A percentile compares a stretch with the other conserved stretches of the same genome.
Conservation (phyloP, 2,329 filamentous ascomycete species). For the Apiospora pterosperma region DNA sequence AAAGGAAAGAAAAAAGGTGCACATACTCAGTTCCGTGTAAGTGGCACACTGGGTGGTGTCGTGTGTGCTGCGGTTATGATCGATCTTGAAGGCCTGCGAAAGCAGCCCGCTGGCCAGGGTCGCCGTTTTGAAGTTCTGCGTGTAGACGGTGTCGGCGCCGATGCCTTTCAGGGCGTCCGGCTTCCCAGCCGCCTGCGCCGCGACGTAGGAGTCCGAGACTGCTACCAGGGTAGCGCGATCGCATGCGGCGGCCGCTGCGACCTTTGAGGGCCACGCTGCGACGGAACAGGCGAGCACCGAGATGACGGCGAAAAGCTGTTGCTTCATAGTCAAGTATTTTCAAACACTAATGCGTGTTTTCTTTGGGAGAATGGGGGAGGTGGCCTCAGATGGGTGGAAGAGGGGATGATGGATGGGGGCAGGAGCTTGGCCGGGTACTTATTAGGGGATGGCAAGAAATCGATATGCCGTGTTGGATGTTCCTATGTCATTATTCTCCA, state of each 20-base stretch:
- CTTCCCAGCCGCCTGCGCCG: slow-evolving; percentile 19
- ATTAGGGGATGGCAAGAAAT: neutral
- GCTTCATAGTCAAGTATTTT: neutral
- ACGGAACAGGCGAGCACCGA: neutral
- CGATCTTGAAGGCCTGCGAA: slow-evolving; percentile 27
- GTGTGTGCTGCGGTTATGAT: slow-evolving; percentile 32
- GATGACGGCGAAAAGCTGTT: neutral
- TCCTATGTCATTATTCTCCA: neutral
- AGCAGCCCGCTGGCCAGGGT: slow-evolving; percentile 27
- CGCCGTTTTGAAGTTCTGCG: slow-evolving; percentile 30
- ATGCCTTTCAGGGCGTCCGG: slow-evolving; percentile 9
- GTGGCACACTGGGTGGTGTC: slow-evolving; percentile 35
- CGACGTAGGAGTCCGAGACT: slow-evolving; percentile 14
- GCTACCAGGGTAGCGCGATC: neutral
- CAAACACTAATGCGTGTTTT: no score
- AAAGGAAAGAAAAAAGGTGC: neutral
- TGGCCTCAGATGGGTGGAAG: neutral
- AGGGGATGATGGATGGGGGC: neutral
- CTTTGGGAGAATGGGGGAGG: no score
- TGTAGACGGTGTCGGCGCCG: slow-evolving; percentile 20
- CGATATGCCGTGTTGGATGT: neutral
- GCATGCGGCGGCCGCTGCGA: neutral
- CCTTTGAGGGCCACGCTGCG: neutral
- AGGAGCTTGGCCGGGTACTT: neutral
- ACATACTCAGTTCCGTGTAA: slow-evolving; percentile 29